Conservation (phyloP, 2,329 filamentous ascomycete genomes). For the Aspergillus quadricinctus region DNA sequence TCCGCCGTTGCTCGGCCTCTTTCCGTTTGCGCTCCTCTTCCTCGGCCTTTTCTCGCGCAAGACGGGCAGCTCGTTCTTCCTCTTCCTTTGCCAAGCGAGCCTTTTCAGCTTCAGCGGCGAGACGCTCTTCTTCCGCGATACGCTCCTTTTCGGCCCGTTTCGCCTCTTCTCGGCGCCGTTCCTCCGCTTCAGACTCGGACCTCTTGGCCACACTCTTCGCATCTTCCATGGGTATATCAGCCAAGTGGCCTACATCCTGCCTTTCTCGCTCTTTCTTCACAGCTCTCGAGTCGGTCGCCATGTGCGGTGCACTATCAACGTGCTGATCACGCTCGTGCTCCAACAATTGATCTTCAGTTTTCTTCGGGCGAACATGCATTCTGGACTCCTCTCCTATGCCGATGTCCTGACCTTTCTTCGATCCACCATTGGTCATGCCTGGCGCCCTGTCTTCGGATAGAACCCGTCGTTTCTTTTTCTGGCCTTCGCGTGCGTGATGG, state of each 20-base stretch:
- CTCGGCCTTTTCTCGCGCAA: constrained; percentile 39
- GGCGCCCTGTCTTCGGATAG: constrained; percentile 35
- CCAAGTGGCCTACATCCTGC: constrained; percentile 20
- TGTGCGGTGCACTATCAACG: constrained; percentile 8
- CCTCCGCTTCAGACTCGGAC: constrained; percentile 23
- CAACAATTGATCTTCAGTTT: constrained; percentile 11
- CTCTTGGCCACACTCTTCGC: constrained; percentile 17
- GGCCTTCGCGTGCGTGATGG: constrained; percentile 28
- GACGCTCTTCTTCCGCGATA: constrained; percentile 26
- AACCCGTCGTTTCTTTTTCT: constrained; percentile 42
- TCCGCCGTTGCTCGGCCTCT: constrained; percentile 40
- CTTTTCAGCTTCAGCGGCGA: constrained; percentile 27
- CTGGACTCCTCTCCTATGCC: constrained; percentile 8
- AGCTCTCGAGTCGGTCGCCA: constrained; percentile 16
- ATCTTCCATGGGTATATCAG: constrained; percentile 30
- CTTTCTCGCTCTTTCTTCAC: constrained; percentile 32
- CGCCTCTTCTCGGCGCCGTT: constrained; percentile 20
- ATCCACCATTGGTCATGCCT: constrained; percentile 26
- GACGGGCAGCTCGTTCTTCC: constrained; percentile 30
- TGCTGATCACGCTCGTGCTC: constrained; percentile 18
- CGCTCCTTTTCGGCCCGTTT: constrained; percentile 30
- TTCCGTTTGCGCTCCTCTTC: constrained; percentile 41
- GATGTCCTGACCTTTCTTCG: constrained; percentile 24
- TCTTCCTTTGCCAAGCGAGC: constrained; percentile 32
- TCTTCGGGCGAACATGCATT: constrained; percentile 17